A percentile compares a stretch with the other conserved stretches of the same genome.
Evolutionary conservation across 1,139 yeast genomes (phyloP).

Genomic region (Lodderomyces elongisporus): DNA sequence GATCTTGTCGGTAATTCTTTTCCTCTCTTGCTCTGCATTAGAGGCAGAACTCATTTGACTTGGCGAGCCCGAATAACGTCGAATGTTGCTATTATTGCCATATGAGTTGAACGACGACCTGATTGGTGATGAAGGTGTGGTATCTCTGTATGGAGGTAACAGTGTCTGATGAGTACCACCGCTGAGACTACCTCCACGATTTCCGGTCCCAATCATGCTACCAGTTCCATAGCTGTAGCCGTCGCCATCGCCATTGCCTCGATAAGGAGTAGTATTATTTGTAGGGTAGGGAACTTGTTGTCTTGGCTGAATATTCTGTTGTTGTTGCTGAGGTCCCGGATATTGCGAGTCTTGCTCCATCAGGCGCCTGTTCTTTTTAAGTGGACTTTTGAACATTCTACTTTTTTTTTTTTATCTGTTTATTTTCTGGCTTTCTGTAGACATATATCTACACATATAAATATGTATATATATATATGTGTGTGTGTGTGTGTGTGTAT

Average conservation of each 20-base stretch:
- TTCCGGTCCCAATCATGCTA: background rate
- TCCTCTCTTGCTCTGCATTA: slow-evolving; percentile 14
- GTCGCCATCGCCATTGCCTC: background rate
- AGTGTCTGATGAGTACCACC: slow-evolving; percentile 1
- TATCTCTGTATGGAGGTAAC: background rate
- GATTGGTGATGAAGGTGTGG: slow-evolving; percentile 3
- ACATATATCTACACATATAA: too few relatives aligned
- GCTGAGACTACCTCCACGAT: too few relatives aligned
- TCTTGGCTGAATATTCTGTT: slow-evolving; percentile 1
- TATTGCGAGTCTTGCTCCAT: too few relatives aligned
- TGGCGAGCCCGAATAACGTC: slow-evolving; percentile 5
- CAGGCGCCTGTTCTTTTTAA: too few relatives aligned
- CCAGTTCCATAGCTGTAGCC: background rate
- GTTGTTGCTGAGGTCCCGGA: too few relatives aligned
- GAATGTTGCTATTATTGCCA: background rate
- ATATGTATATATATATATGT: too few relatives aligned
- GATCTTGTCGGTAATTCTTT: slow-evolving; percentile 27
- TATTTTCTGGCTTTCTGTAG: too few relatives aligned
- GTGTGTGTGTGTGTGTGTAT: too few relatives aligned
- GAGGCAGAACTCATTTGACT: slow-evolving; percentile 4
- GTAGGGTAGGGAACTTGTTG: background rate
- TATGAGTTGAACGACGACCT: slow-evolving; percentile 1
- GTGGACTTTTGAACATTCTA: too few relatives aligned
- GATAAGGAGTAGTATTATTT: too few relatives aligned
- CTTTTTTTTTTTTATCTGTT: too few relatives aligned